Conservation (phyloP, 768 basidiomycete species). For the Austroboletus festivus region DNA sequence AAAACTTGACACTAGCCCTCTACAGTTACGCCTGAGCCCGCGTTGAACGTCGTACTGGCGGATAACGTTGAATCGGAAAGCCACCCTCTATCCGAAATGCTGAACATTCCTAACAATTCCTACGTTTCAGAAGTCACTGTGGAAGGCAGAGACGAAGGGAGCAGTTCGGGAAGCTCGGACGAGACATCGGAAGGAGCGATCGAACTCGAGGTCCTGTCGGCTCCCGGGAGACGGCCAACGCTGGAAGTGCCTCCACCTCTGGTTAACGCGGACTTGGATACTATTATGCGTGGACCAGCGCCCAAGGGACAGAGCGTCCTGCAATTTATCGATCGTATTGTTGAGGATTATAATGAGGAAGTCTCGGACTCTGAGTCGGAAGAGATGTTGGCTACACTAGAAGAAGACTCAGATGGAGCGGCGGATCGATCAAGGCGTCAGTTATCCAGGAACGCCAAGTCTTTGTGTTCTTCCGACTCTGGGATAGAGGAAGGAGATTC, state of each 20-base stretch:
- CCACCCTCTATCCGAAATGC: constrained; percentile 10
- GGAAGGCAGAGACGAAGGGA: constrained; percentile 39
- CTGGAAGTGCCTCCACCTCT: constrained; percentile 3
- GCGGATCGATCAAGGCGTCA: constrained; percentile 32
- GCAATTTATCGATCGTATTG: constrained; percentile 30
- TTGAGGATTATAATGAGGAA: constrained; percentile 10
- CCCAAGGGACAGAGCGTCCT: constrained; percentile 16
- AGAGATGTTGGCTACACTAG: constrained; percentile 41
- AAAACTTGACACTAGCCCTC: constrained; percentile 10
- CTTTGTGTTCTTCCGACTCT: constrained; percentile 32
- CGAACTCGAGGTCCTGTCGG: constrained; percentile 10
- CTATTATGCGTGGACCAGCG: constrained; percentile 42
- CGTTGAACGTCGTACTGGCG: background rate
- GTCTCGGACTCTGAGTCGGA: constrained; percentile 37
- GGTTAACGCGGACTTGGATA: constrained; percentile 34
- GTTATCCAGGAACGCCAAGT: constrained; percentile 30
- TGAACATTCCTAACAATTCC: constrained; percentile 30
- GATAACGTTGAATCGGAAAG: constrained; percentile 1
- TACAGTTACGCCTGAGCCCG: constrained; percentile 2
- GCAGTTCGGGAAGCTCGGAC: constrained; percentile 36
- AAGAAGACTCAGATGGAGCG: constrained; percentile 39
- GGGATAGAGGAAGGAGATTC: constrained; percentile 35
- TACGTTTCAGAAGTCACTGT: constrained; percentile 36
- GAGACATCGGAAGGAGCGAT: constrained; percentile 19
- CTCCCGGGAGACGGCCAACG: background rate